phyloP scores from a whole-genome alignment of 2,329 filamentous ascomycete species.

The Alternaria alternata region DNA sequence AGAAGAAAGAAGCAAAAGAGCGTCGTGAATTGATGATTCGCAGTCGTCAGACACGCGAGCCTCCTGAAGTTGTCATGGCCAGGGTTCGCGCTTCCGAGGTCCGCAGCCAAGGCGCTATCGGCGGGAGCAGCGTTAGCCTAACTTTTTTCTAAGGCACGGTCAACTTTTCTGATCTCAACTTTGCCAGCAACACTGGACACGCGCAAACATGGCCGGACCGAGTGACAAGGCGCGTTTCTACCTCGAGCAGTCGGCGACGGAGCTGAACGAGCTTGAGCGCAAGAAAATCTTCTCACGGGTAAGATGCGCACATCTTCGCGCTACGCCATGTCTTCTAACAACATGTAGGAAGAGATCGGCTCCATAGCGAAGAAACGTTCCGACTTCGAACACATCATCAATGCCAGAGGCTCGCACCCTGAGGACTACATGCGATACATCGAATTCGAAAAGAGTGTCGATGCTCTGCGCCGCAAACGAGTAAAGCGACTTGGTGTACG shows the following conservation, averaged over 20 bases:
- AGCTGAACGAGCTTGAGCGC: slow-evolving; percentile 89
- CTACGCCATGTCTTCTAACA: slow-evolving; percentile 14
- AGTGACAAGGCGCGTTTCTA: slow-evolving; percentile 96
- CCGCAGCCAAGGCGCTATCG: slow-evolving; percentile 33
- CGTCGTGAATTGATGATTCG: slow-evolving; percentile 29
- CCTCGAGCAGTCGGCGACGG: slow-evolving; percentile 89
- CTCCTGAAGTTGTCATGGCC: slow-evolving; percentile 41
- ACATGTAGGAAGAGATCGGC: slow-evolving; percentile 79
- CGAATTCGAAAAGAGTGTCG: slow-evolving; percentile 71
- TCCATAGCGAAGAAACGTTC: slow-evolving; percentile 89
- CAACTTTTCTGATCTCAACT: slow-evolving; percentile 31
- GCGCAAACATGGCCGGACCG: slow-evolving; percentile 74
- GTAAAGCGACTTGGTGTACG: slow-evolving; percentile 82
- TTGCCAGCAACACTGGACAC: slow-evolving; percentile 16
- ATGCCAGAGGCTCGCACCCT: slow-evolving; percentile 75
- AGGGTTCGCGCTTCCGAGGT: slow-evolving; percentile 29
- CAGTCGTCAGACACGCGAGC: slow-evolving; percentile 24
- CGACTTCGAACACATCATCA: slow-evolving; percentile 90
- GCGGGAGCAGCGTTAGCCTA: slow-evolving; percentile 29
- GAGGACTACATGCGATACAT: slow-evolving; percentile 86
- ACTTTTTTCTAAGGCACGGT: slow-evolving; percentile 20
- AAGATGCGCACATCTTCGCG: slow-evolving; percentile 23
- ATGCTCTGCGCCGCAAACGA: slow-evolving; percentile 81
- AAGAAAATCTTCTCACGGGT: slow-evolving; percentile 90
- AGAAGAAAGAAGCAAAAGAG: slow-evolving; percentile 39